These are phyloP conservation scores for Westerdykella ornata DNA, from an alignment of 2,329 filamentous ascomycete genomes.

Conservation along the genomic window DNA sequence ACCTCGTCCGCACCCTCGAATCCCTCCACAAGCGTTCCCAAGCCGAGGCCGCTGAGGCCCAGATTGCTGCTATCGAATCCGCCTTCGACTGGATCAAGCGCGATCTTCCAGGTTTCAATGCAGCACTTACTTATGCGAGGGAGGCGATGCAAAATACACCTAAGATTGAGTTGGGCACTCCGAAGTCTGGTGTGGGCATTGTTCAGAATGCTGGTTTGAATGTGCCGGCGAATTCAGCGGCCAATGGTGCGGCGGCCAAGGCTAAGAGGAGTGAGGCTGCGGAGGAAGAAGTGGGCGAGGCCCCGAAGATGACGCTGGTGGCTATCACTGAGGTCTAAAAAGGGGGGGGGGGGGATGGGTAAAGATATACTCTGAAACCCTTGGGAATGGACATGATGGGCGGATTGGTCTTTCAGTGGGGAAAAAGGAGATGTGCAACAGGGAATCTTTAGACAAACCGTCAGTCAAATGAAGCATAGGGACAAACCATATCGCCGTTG, in stretches of 20 bases:
- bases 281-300: constrained; percentile 20
- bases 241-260: constrained; percentile 24
- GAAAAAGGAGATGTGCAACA: too few species aligned
- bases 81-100: constrained; percentile 42
- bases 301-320: constrained; percentile 37
- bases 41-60: constrained; percentile 14
- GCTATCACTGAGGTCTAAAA: constrained; percentile 36
- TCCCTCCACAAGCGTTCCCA: constrained; percentile 23
- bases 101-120: constrained; percentile 45
- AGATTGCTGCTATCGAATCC: constrained; percentile 27
- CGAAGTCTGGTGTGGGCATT: constrained; percentile 39
- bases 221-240: constrained; percentile 34
- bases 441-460: too few species aligned
- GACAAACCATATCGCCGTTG: too few species aligned
- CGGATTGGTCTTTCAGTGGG: too few species aligned
- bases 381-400: too few species aligned
- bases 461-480: too few species aligned
- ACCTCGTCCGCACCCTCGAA: constrained; percentile 24
- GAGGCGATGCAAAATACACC: constrained; percentile 43
- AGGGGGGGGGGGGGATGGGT: constrained; percentile 1
- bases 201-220: constrained; percentile 36
- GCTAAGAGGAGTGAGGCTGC: constrained; percentile 27
- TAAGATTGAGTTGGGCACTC: constrained; percentile 46
- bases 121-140: constrained; percentile 44
- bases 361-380: too few species aligned